These are phyloP conservation scores for Punica granatum DNA, from an alignment of 345 rosid genomes.

Conservation along the genomic window DNA sequence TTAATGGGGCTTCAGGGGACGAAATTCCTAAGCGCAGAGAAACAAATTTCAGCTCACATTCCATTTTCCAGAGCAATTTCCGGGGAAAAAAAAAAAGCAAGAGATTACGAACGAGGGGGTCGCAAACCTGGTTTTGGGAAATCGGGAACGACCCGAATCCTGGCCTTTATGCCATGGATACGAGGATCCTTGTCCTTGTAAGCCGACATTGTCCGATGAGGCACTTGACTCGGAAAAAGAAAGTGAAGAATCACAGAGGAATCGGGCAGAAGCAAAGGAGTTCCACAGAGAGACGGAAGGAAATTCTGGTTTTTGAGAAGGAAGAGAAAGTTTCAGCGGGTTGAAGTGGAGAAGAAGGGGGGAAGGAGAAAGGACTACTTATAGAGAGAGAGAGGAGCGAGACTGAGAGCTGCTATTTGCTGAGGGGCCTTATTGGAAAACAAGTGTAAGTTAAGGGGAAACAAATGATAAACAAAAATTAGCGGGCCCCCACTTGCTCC, in stretches of 20 bases:
- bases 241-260: not conserved
- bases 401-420: not conserved
- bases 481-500: not conserved
- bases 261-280: not conserved
- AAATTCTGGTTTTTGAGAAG: not conserved
- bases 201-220: conserved; percentile 49
- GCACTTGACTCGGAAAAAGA: not conserved
- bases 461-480: not conserved
- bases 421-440: not conserved
- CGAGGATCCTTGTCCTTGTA: conserved; percentile 32
- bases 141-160: conserved; percentile 27
- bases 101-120: not conserved
- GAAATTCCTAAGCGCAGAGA: not conserved
- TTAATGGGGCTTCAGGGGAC: not conserved
- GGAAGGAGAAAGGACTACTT: too few relatives aligned
- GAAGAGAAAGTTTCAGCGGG: too few relatives aligned
- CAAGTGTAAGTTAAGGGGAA: not conserved
- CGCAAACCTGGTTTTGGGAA: conserved; percentile 48
- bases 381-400: not conserved
- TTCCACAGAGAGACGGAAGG: not conserved
- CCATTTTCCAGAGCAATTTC: not conserved
- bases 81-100: not conserved
- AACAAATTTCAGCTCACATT: not conserved
- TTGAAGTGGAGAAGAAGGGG: too few relatives aligned
- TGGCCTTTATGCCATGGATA: conserved; percentile 14